Evolutionary conservation across 208 protist species (phyloP).

Genomic region (Spironucleus salmonicida): DNA sequence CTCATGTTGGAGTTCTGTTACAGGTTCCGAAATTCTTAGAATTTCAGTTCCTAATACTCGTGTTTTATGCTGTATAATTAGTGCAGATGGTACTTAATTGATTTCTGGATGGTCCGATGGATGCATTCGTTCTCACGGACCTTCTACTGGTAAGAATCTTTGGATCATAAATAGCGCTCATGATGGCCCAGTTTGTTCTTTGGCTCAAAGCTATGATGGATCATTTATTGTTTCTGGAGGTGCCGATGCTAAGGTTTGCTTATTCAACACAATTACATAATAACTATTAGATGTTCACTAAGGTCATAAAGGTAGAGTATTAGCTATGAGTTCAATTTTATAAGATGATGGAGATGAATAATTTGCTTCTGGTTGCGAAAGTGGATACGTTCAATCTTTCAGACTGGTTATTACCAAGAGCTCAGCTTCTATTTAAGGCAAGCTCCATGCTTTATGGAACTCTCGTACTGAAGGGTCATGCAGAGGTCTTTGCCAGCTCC

Average conservation of each 20-base stretch:
- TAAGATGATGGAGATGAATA: neutral
- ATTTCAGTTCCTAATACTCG: neutral
- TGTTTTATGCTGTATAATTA: neutral
- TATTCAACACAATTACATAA: constrained; percentile 25
- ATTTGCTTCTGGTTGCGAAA: neutral
- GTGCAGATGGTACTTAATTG: constrained; percentile 5
- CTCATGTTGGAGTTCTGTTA: neutral
- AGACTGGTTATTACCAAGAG: neutral
- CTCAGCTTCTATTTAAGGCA: too few relatives aligned
- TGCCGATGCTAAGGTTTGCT: constrained; percentile 30
- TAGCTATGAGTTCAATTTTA: neutral
- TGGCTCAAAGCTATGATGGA: constrained; percentile 32
- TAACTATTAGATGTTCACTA: neutral
- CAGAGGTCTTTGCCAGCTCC: neutral
- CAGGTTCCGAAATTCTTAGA: neutral
- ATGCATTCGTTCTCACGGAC: constrained; percentile 41
- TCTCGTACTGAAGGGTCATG: neutral
- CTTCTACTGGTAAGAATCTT: constrained; percentile 42
- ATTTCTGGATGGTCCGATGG: constrained; percentile 49
- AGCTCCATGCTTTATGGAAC: neutral
- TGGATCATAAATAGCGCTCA: constrained; percentile 45
- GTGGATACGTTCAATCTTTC: constrained; percentile 14
- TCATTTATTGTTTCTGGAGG: constrained; percentile 34
- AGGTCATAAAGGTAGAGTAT: constrained; percentile 8
- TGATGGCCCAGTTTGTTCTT: constrained; percentile 37